A percentile compares a stretch with the other conserved stretches of the same genome.
Conservation (phyloP, 1,139 yeast species). For the Suhomyces taliae region DNA sequence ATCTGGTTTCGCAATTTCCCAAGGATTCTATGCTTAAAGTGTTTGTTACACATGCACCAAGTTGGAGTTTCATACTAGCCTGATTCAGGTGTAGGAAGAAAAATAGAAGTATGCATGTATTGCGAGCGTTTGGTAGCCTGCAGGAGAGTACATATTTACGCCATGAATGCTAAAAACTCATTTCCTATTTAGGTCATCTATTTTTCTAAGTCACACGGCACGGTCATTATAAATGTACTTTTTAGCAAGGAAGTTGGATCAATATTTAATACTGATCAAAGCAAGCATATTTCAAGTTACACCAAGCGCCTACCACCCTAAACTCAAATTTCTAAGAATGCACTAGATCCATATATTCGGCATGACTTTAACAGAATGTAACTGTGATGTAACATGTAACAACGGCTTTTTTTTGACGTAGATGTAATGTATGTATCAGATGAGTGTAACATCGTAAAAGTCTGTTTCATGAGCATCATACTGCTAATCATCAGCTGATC, state of each 20-base stretch:
- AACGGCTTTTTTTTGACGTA: too few relatives aligned
- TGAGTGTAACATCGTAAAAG: too few relatives aligned
- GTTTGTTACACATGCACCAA: not conserved
- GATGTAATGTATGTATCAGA: too few relatives aligned
- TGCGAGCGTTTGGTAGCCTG: not conserved
- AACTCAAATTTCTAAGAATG: too few relatives aligned
- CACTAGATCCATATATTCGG: too few relatives aligned
- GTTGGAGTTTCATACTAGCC: not conserved
- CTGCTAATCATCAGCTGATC: too few relatives aligned
- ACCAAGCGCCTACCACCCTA: too few relatives aligned
- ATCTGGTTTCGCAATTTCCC: too few relatives aligned
- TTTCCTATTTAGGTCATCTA: not conserved
- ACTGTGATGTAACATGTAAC: too few relatives aligned
- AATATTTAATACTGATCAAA: not conserved
- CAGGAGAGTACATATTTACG: constrained; percentile 3
- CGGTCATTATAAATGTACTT: not conserved
- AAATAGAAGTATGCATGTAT: constrained; percentile 6
- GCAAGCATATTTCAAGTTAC: not conserved
- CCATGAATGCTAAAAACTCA: not conserved
- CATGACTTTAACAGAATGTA: too few relatives aligned
- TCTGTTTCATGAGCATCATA: too few relatives aligned
- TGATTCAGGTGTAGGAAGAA: not conserved
- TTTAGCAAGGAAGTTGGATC: not conserved
- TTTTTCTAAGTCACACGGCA: not conserved
- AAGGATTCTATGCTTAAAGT: not conserved